These are phyloP conservation scores for Wickerhamiella musiphila DNA, from an alignment of 805 yeast genomes.

Conservation along the genomic window DNA sequence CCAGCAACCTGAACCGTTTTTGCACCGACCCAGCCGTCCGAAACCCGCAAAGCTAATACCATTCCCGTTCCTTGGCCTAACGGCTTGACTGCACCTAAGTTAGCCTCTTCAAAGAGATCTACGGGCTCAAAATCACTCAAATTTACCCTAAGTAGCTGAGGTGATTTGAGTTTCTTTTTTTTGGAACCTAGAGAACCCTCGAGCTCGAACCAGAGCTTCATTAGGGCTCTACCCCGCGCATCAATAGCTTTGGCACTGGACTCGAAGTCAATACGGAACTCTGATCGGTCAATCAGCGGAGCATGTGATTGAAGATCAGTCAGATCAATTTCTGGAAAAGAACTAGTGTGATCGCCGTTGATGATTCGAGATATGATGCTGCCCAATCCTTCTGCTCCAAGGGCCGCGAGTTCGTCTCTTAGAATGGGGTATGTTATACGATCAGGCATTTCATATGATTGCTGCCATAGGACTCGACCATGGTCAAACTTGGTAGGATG, in stretches of 20 bases:
- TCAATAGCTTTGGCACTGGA: constrained; percentile 1
- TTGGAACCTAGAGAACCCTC: constrained; percentile 1
- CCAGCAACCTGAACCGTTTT: constrained; percentile 12
- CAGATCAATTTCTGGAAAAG: too few relatives aligned
- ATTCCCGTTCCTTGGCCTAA: neutral
- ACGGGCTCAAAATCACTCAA: constrained; percentile 7
- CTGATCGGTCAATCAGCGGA: constrained; percentile 5
- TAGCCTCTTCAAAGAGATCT: neutral
- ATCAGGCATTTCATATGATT: neutral
- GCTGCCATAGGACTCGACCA: constrained; percentile 51
- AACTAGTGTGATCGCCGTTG: constrained; percentile 8
- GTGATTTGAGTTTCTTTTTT: constrained; percentile 4
- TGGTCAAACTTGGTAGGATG: constrained; percentile 77
- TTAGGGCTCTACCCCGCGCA: constrained; percentile 14
- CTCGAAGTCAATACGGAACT: constrained; percentile 6
- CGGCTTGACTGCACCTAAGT: constrained; percentile 3
- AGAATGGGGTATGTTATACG: neutral
- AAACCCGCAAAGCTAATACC: constrained; percentile 8
- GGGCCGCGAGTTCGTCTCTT: constrained; percentile 30
- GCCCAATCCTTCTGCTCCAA: constrained; percentile 45
- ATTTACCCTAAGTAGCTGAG: constrained; percentile 6
- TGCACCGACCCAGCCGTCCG: constrained; percentile 13
- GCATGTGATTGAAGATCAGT: constrained; percentile 6
- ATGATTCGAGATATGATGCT: constrained; percentile 26
- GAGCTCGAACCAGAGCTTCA: constrained; percentile 12